Evolutionary conservation across 2,329 filamentous ascomycete species (phyloP), one percentile per base, ranked within the genome.

Genomic region (Phaeosphaeriaceae sp.): DNA sequence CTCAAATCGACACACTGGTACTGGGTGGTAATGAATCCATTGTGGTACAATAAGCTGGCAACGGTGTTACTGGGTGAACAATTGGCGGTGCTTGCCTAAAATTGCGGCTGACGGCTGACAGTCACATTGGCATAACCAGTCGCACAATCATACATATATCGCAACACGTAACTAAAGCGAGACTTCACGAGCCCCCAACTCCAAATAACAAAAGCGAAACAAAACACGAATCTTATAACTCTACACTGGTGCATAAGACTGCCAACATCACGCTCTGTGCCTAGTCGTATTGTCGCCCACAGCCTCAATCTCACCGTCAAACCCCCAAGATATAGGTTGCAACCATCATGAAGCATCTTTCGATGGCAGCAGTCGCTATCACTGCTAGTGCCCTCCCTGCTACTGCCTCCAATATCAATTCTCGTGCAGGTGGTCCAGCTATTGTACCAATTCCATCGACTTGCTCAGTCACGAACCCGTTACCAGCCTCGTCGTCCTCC

Each of bases 381-480:
- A 11, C 48, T 42, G 28, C 42, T 42, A 34, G 29, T 32, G 46
- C 53, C 13, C 45, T 47, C 12, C 50, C 50, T 11, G 21, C 15
- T 12, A 12, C 16, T 2, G 16, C 20, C 2, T 35, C 21, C 6
- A 13, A 29, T 12, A 20, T 37, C 15, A n/a, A 6, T 7, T 11
- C 17, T 18, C 32, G 42, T 6, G 73, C 73, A 18, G 74, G 74
- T 40, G 73, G 66, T 2, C 74, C 74, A 15, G 56, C 56, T 9
- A 54, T 56, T 36, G 50, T 49, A 6, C 68, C 74, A 8, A 68
- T 76, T 20, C 70, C 72, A 2, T 42, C 65, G 0, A 70, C 58
- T 30, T 77, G 74, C 63, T 68, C 63, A 6, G 39, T 75, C 42
- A 64, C 59, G 17, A 63, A 66, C 48, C 61, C 72, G 18, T 51